Evolutionary conservation across 2,329 filamentous ascomycete genomes (phyloP).

Genomic region (Fusarium irregulare): DNA sequence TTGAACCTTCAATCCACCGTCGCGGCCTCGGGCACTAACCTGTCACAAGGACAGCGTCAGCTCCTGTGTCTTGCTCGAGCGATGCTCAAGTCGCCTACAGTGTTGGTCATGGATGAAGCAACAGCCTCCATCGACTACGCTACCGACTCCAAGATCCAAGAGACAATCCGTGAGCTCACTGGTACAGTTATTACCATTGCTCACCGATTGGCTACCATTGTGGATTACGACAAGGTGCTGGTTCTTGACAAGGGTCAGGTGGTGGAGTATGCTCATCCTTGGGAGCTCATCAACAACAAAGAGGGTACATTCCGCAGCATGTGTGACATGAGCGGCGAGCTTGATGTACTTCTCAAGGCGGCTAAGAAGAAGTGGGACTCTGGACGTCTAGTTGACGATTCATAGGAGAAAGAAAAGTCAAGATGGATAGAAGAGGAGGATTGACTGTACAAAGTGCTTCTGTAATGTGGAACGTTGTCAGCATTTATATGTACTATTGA

Average conservation of each 20-base stretch:
- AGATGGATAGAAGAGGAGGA: conserved; percentile 27
- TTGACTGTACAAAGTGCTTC: conserved; percentile 14
- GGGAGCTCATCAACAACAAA: conserved; percentile 78
- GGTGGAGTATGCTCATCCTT: conserved; percentile 91
- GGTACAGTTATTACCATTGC: conserved; percentile 98
- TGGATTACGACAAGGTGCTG: conserved; percentile 97
- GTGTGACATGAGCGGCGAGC: conserved; percentile 73
- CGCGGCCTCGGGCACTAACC: conserved; percentile 89
- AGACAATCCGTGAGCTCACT: conserved; percentile 91
- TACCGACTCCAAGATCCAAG: conserved; percentile 95
- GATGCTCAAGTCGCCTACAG: conserved; percentile 88
- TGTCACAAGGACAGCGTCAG: conserved; percentile 96
- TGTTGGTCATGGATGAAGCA: conserved; percentile 99
- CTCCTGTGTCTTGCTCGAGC: conserved; percentile 93
- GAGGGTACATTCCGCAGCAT: conserved; percentile 72
- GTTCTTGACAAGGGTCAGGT: conserved; percentile 91
- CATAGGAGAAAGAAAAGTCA: conserved; percentile 29
- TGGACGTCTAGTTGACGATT: conserved; percentile 52
- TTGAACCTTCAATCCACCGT: conserved; percentile 85
- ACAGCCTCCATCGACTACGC: conserved; percentile 97
- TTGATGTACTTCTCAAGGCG: conserved; percentile 61
- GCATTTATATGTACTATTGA: conserved; percentile 5
- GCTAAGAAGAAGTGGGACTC: conserved; percentile 66
- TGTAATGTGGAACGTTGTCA: conserved; percentile 5
- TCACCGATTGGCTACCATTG: conserved; percentile 94